Base-by-base conservation (phyloP, 164 flowering plant species). In the Cinnamomum chago region DNA sequence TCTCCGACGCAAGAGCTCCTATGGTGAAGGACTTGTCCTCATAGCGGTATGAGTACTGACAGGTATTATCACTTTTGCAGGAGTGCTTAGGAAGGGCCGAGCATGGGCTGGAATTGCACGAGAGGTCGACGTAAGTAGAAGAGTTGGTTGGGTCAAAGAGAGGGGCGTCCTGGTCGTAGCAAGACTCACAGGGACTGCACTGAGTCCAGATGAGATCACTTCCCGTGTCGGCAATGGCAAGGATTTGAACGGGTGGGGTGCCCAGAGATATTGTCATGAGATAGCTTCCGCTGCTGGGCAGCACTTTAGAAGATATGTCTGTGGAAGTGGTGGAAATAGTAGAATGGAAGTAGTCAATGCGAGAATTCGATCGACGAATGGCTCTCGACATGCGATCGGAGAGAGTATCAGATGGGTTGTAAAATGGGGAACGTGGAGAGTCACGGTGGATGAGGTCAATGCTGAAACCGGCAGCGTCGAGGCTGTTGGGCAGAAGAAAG, bases 181-280 rank as follows among this genome's bases (percentile, higher is more conserved):
- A 92, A 2, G 85, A 40, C 0, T 66, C 50, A 71, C 95, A 90
- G 20, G 98, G 97, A 79, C 84, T 74, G 82, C 97, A 94, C 23
- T 94, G 95, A 0, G 95, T 88, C 98, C 97, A 94, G 2, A 88
- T 85, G 60, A 94, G 76, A 72, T 94, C 98, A 69, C 98, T 94
- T 0, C 98, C 98, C 0, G 97, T 91, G 80, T 92, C 98, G 80
- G 90, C 66, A 10, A 92, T 86, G 0, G 94, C 95, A 0, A 81
- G 68, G 75, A 74, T 85, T 2, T 80, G 47, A 68, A 58, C 76
- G 2, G 95, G 82, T 5, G 98, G 98, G 0, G 90, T 88, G 3
- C 98, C 97, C 13, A 92, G 86, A 0, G 88, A 72, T 5, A 92
- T 24, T 13, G 82, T 70, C 90, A 94, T 85, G 2, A 91, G 76